Evolutionary conservation across 2,329 filamentous ascomycete genomes (phyloP), one percentile per base, ranked within the genome.

Genomic region (Ascomycota sp.): DNA sequence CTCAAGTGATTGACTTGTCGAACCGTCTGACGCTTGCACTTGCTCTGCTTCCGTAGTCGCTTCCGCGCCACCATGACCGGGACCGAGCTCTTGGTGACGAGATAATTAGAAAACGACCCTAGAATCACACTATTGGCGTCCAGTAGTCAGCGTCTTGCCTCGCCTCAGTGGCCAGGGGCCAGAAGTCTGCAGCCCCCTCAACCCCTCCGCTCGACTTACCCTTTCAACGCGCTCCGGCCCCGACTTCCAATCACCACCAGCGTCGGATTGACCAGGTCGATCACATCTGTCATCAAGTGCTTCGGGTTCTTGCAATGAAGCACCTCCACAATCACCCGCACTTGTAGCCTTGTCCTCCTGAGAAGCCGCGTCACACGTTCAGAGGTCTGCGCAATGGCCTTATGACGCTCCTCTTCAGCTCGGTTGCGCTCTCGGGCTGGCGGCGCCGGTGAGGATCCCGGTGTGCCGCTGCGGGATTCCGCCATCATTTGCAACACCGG

Each of bases 1-100:
- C 65, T 69, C 32, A 92, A 62, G 41, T 91, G 86, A 52, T 92
- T 93, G 37, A 81, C 74, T 38, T 89, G 69, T 34, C 72, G 71
- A 35, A 80, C 57, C 26, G 72, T 69, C 30, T 43, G 46, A 35
- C 69, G 69, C 52, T 76, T 78, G 49, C 77, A 78, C 48, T 86
- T 85, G 48, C 70, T 75, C 55, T 91, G 79, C 52, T 93, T 93
- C 29, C 79, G 66, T 26, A 94, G 62, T 33, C 80, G 76, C 59
- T 92, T 94, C 34, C 89, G 65, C 7, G 89, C 89, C 23, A 95
- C 89, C 89, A 98, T 98, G 35, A 98, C 89, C 0, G 89, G 89
- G 11, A 92, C 83, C 3, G 81, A 92, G 38, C 82, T 92, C 57
- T 95, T 95, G 23, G 83, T 92, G 21, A 98, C 85, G 7, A 98